phyloP scores from a whole-genome alignment of 2,329 filamentous ascomycete species.

The Ophiostoma novo-ulmi region DNA sequence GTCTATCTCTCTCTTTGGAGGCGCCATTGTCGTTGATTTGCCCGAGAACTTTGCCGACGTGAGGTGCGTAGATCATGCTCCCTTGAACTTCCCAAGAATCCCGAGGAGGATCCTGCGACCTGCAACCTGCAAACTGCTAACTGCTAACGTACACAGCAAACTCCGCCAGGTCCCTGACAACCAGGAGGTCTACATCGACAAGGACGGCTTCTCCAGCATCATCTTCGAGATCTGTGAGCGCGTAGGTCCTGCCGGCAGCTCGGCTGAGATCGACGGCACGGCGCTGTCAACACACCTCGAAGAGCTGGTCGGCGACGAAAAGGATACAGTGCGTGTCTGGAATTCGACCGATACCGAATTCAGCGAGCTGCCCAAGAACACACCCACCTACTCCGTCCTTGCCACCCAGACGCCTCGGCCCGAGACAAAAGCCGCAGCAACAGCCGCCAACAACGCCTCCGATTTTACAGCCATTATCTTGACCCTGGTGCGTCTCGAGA shows the following conservation, averaged over 20 bases:
- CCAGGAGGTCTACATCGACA: conserved; percentile 88
- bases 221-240: conserved; percentile 89
- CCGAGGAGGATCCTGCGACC: neutral
- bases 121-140: neutral
- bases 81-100: neutral
- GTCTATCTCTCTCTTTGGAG: conserved; percentile 62
- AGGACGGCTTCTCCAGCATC: conserved; percentile 75
- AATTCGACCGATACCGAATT: conserved; percentile 58
- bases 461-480: conserved; percentile 73
- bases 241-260: conserved; percentile 52
- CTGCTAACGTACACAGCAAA: conserved; percentile 44
- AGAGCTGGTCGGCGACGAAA: conserved; percentile 61
- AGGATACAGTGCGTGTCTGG: conserved; percentile 61
- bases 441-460: conserved; percentile 39
- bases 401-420: conserved; percentile 54
- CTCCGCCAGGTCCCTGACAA: conserved; percentile 76
- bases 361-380: conserved; percentile 41
- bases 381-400: conserved; percentile 63
- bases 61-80: conserved; percentile 49
- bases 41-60: conserved; percentile 66
- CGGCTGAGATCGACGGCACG: conserved; percentile 60
- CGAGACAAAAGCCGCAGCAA: conserved; percentile 29
- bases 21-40: conserved; percentile 64
- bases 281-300: conserved; percentile 65
- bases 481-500: conserved; percentile 69